Conservation (phyloP, 352 stramenopile genomes). For the Globisporangium mamillatum region DNA sequence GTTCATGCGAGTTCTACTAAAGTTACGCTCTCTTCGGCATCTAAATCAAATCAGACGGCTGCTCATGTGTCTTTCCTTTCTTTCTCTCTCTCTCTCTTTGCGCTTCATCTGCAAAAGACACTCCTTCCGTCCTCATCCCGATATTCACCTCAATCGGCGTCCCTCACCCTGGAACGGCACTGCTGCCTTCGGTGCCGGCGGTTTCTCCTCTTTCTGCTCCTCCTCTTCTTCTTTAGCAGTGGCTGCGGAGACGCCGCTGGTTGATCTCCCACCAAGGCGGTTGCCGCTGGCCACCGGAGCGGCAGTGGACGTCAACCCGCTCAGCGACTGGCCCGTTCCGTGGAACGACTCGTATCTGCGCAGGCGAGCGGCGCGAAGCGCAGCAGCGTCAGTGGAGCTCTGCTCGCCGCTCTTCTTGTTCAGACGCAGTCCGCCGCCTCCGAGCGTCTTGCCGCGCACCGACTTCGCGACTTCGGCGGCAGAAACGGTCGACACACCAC, state of each 20-base stretch:
- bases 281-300: conserved; percentile 14
- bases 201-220: conserved; percentile 32
- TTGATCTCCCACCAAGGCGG: conserved; percentile 20
- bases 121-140: not conserved
- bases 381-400: conserved; percentile 52
- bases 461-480: conserved; percentile 10
- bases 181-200: conserved; percentile 27
- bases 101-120: not conserved
- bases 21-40: not conserved
- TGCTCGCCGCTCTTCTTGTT: conserved; percentile 65
- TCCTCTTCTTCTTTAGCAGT: conserved; percentile 35
- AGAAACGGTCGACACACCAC: conserved; percentile 32
- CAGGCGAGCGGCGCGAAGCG: conserved; percentile 68
- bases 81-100: not conserved
- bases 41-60: conserved; percentile 1
- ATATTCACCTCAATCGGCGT: conserved; percentile 46
- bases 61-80: not conserved
- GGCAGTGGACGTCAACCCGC: conserved; percentile 40
- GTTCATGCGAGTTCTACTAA: conserved; percentile 1
- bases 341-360: conserved; percentile 85
- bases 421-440: conserved; percentile 59
- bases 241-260: conserved; percentile 16
- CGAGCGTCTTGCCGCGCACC: conserved; percentile 14
- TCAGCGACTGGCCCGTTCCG: conserved; percentile 73
- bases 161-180: conserved; percentile 71